Base-by-base conservation (phyloP, 192 early-diverging fungal genomes). In the Paraglomus occultum region DNA sequence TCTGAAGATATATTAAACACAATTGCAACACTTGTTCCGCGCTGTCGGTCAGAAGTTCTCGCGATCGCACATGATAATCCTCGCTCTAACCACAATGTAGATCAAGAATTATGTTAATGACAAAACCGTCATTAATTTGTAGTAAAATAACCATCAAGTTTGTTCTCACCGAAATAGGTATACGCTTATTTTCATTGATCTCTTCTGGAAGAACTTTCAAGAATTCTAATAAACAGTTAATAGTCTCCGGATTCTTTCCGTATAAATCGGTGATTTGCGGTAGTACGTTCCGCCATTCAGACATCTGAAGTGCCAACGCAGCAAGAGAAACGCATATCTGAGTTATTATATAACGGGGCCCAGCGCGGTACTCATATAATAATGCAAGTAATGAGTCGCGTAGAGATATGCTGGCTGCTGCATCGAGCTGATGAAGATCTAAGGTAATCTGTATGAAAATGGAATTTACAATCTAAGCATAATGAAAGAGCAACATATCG, bases 191-290 rank as follows among this genome's bases (percentile, higher is more conserved):
- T 23, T 78, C 74, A 48, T 77, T 80, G 9, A 91, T 80, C 78
- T 99, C 95, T 71, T 97, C 94, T 12, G 95, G 94, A 23, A 99
- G 77, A 42, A 93, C 88, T 12, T 85, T 87, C 47, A 96, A 73
- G 67, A 96, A 92, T 70, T 93, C 91, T 8, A 97, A 70, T 67
- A 96, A 75, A 49, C 86, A 84, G 1, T 74, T 71, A 22, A 91
- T 82, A 31, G 85, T 85, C 42, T 86, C 83, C 2, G 85, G 73
- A 14, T 83, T 82, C 23, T 78, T 77, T 45, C 89, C 83, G 74
- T 93, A 94, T 42, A 86, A 71, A 8, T 75, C 79, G 8, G 90
- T 81, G 77, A 99, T 79, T 18, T 95, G 85, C 45, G 59, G 77
- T 5, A 97, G 82, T 7, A 91, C 92, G 62, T 92, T 87, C 38